Evolutionary conservation across 495 filamentous ascomycete species (phyloP), one percentile per base, ranked within the genome.

Genomic region (Podospora fimiseda): DNA sequence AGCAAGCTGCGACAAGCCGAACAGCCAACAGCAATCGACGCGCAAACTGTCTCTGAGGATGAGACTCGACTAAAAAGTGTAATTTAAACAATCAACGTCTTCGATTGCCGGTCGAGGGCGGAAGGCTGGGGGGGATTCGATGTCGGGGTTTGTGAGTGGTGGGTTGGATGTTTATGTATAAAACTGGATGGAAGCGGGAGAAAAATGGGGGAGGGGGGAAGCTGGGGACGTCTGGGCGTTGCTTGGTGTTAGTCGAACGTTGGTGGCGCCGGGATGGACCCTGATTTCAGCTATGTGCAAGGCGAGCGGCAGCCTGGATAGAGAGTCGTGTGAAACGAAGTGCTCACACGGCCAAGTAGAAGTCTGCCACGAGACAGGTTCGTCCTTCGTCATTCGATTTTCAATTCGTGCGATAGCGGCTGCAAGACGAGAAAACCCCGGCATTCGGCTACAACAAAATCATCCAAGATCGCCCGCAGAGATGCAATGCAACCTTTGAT

Each of bases 341-440:
- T 6, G 11, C 27, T 60, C 62, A 65, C 51, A 44, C 48, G 60
- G 64, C 53, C 58, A 57, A 61, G 58, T 61, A 38, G 53, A 56
- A 49, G 56, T 48, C 42, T 61, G 60, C 60, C 64, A 67, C 64
- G 64, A 65, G 62, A 56, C 53, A 53, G 33, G 40, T 33, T 33
- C 27, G 11, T 33, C 27, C 11, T 5, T 33, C 27, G 11, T 33
- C 27, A 33, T 33, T 33, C 27, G 27, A 11, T 33, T n/a, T 52
- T 57, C 48, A 51, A 50, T 46, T 55, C 24, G 49, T 47, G 45
- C 47, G 55, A 55, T 45, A 48, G 59, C 50, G 39, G 50, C 18
- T 38, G 54, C 22, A 50, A 40, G 37, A 48, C 33, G 44, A 37
- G 11, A 46, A 40, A 41, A 43, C 30, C 41, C 40, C 42, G 48